Evolutionary conservation across 768 basidiomycete genomes (phyloP).

Genomic region (Xerocomellus amylosporus): DNA sequence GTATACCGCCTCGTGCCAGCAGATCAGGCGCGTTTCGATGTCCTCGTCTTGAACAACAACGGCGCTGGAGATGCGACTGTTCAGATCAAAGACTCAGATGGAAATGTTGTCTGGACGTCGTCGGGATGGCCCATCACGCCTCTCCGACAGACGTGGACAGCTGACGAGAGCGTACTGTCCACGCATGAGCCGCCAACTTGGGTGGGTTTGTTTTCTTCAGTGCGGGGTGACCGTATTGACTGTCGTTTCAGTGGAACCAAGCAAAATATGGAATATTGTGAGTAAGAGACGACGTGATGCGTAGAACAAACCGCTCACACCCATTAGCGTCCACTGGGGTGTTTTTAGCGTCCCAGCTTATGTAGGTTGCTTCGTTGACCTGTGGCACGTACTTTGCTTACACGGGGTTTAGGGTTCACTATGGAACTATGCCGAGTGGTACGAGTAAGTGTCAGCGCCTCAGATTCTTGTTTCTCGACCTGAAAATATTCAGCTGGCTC

Average conservation of each 20-base stretch:
- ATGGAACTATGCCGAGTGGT: constrained; percentile 53
- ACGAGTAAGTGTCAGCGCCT: constrained; percentile 37
- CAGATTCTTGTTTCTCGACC: background rate
- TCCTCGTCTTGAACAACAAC: constrained; percentile 40
- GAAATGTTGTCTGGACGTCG: constrained; percentile 35
- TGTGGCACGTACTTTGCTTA: background rate
- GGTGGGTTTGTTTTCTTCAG: constrained; percentile 33
- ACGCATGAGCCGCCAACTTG: constrained; percentile 54
- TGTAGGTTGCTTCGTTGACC: constrained; percentile 14
- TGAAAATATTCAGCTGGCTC: constrained; percentile 32
- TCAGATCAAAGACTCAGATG: constrained; percentile 34
- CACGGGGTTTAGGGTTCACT: constrained; percentile 35
- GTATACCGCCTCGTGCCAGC: constrained; percentile 47
- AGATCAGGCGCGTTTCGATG: constrained; percentile 51
- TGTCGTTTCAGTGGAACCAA: constrained; percentile 40
- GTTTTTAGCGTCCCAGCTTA: constrained; percentile 48
- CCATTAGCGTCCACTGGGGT: constrained; percentile 48
- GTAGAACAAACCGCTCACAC: constrained; percentile 1
- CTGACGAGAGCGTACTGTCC: constrained; percentile 35
- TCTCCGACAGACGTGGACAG: constrained; percentile 41
- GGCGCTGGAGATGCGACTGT: constrained; percentile 30
- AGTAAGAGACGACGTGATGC: constrained; percentile 14
- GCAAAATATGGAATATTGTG: constrained; percentile 60
- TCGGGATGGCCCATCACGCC: constrained; percentile 38
- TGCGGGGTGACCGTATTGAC: background rate